Base-by-base conservation (phyloP, 768 basidiomycete species). In the Cystobasidium onofrii region DNA sequence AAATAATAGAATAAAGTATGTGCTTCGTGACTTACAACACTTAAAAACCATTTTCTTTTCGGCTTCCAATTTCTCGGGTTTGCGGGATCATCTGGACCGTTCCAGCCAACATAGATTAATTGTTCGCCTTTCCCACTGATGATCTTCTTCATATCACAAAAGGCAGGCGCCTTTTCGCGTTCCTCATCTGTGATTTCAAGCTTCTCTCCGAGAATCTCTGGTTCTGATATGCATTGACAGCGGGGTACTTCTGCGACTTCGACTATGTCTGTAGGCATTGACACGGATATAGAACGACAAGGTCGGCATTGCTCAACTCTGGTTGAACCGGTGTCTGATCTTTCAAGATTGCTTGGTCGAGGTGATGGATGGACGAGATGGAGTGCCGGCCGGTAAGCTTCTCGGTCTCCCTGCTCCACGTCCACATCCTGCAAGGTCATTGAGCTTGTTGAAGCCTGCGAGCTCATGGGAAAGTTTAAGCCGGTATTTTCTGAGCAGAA, bases 71-170 rank as follows among this genome's bases (percentile, higher is more conserved):
- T 73, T 39, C 63, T 34, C n/a, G 72, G 72, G 36, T 64, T 73
- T n/a, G 23, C 50, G 4, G 72, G 72, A 46, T 73, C 72, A 33
- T 73, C 72, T 39, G 60, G 39, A 4, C 72, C 72, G 36, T 73
- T 62, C 72, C 72, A 73, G 44, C 64, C 72, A 50, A 73, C 72
- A 60, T 71, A 71, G 7, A 71, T 71, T 15, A 71, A 27, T 29
- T 64, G 54, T 36, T 57, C 55, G 9, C 69, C 69, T 39, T 27
- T 71, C 17, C 50, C 50, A 33, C 46, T 57, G 69, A 71, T 60
- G 25, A 60, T 52, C 50, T 60, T 55, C 23, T 34, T 23, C 33
- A 71, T n/a, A 34, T 71, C 55, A n/a, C 50, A 34, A 25, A 60
- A 60, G 10, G 25, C 23, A n/a, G 69, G 69, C 54, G 39, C 54